Base-by-base conservation (phyloP, 2,329 filamentous ascomycete species). In the Neodidymelliopsis sp. region DNA sequence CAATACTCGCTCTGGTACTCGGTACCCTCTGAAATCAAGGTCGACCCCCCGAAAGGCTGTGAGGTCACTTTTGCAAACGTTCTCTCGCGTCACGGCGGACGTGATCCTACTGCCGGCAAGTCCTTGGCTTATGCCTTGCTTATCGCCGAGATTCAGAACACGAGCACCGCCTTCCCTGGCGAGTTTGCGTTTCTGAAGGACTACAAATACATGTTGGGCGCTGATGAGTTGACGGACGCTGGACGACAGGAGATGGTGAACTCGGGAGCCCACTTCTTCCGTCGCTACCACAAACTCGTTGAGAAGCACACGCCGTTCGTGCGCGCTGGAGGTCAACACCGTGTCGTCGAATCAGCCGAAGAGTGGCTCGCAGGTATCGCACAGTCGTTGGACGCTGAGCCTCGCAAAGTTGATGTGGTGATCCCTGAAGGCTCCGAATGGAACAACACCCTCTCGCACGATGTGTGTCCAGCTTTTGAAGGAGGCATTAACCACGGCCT, bases 1-100 rank as follows among this genome's bases (percentile, higher is more conserved):
- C 91, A 93, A 70, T 96, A 96, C 71, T 88, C 90, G 13, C 90
- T 91, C 2, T 95, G 85, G 75, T 96, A 89, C 73, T 81, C 86
- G 1, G 86, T 92, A 0, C 81, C 85, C 6, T 91, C 88, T 1
- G 77, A 83, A 2, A 83, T 90, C 39, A 77, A 84, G 12, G 61
- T 79, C 6, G 76, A 77, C 6, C 75, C 88, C 1, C 91, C 91
- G 0, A 59, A 76, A 0, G 79, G 77, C n/a, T 97, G 92, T 74
- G 76, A 82, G 10, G 75, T 93, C 60, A 93, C 86, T 2, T 93
- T 96, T 72, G 92, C 82, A 1, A 88, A 92, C 64, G 77, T 92
- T 18, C 81, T 97, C 36, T 91, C 90, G 16, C 85, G 92, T 2
- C 92, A 97, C 69, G 92, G 91, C 36, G 89, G 90, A 27, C 84